These are phyloP conservation scores for Crithidia expoeki DNA, from an alignment of 208 protist species.

Conservation along the genomic window DNA sequence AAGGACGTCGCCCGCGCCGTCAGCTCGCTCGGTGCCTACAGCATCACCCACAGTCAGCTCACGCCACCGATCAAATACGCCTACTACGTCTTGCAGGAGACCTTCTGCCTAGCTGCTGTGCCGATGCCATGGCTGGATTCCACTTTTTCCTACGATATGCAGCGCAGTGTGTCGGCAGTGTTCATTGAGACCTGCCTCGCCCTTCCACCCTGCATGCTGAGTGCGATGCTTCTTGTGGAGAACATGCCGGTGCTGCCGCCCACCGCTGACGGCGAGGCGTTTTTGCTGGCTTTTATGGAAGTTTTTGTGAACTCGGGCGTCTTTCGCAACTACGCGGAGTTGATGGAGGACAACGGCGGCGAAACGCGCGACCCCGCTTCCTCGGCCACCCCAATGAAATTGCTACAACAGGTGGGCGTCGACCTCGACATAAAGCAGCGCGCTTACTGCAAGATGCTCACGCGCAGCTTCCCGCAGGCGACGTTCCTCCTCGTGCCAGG, in stretches of 20 bases:
- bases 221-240: constrained; percentile 56
- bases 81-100: constrained; percentile 79
- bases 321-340: constrained; percentile 41
- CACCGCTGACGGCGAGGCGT: constrained; percentile 29
- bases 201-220: constrained; percentile 63
- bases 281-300: constrained; percentile 52
- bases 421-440: constrained; percentile 30
- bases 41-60: constrained; percentile 30
- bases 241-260: constrained; percentile 48
- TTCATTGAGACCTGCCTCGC: constrained; percentile 65
- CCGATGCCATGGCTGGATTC: constrained; percentile 70
- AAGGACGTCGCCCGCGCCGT: constrained; percentile 42
- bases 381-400: background rate
- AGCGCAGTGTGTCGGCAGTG: constrained; percentile 46
- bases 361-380: background rate
- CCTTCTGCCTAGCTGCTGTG: constrained; percentile 48
- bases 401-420: constrained; percentile 28
- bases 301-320: constrained; percentile 50
- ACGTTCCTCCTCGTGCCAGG: constrained; percentile 41
- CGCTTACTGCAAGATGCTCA: constrained; percentile 55
- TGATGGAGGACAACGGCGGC: constrained; percentile 5
- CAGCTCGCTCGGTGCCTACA: constrained; percentile 27
- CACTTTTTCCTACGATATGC: constrained; percentile 37
- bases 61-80: constrained; percentile 69
- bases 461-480: constrained; percentile 46